Evolutionary conservation across 768 basidiomycete species (phyloP).

Genomic region (Rhodotorula babjevae): DNA sequence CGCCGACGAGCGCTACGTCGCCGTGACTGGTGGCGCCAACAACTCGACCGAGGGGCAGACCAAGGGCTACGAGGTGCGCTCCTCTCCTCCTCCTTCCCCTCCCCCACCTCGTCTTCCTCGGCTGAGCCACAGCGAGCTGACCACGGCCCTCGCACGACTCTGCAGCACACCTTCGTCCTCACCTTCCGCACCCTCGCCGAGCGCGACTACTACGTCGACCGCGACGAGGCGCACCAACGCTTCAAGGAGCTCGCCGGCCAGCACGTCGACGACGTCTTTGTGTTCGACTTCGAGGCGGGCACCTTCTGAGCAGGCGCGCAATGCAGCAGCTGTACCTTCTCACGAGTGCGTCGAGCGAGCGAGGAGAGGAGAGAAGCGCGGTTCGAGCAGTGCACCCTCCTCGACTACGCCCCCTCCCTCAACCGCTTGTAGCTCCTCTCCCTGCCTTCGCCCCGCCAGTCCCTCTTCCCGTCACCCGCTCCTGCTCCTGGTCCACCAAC

Average conservation of each 20-base stretch:
- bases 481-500: background rate
- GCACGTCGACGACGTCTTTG: constrained; percentile 15
- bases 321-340: no score
- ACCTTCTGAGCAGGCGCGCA: background rate
- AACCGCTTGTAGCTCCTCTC: constrained; percentile 31
- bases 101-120: no score
- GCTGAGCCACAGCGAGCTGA: fast-evolving
- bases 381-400: background rate
- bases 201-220: constrained; percentile 42
- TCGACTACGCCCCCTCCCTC: background rate
- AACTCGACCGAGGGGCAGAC: constrained; percentile 40
- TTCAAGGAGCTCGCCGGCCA: constrained; percentile 41
- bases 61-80: constrained; percentile 44
- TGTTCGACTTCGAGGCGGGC: constrained; percentile 30
- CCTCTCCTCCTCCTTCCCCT: background rate
- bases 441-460: constrained; percentile 31
- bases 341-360: background rate
- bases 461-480: constrained; percentile 15
- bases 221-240: constrained; percentile 41
- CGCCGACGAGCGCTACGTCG: constrained; percentile 36
- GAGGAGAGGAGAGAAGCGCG: background rate
- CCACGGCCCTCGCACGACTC: no score
- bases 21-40: constrained; percentile 43
- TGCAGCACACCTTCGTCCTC: constrained; percentile 23
- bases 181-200: constrained; percentile 34